Base-by-base conservation (phyloP, 2,329 filamentous ascomycete genomes). In the Hymenoscyphus albidus region DNA sequence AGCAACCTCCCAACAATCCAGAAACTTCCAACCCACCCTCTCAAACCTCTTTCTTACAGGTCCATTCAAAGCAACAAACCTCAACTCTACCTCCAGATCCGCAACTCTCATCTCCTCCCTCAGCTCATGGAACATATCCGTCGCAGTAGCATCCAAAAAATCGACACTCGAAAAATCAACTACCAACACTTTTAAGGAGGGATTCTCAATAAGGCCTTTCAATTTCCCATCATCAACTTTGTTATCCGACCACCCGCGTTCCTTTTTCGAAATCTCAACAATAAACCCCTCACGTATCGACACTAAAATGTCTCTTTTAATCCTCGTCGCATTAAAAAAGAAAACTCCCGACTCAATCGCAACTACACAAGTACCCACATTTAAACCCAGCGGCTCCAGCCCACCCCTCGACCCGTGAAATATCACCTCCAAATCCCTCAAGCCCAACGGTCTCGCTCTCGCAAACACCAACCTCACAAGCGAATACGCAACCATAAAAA, bases 111-210 rank as follows among this genome's bases (percentile, higher is more conserved):
- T 39, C 10, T 68, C 68, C 12, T 61, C 63, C 27, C 59, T 61
- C 60, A 66, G 18, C 16, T 67, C 68, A 22, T 62, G 65, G 18
- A 70, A 51, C 13, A 65, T 58, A 32, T 68, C 57, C 32, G 67
- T 63, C 10, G 63, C 68, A 3, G 62, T 63, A 10, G 61, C 48
- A 59, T 70, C 68, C 16, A 70, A 56, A 38, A 63, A 67, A 13
- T 55, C 57, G 6, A 66, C 64, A 2, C 56, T 56, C 31, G 35
- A 31, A 2, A 70, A 22, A 44, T 68, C 68, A 2, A 67, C 59
- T 18, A 70, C 56, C 5, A 67, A 10, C 7, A 60, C 27, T 3
- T 54, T 51, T 14, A 67, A 18, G 22, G 48, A 56, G 3, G 65
- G 65, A 2, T 64, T 56, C 13, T 58, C 27, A 27, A 27, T 32